Conservation (phyloP, 2,329 filamentous ascomycete species). For the Bimuria novae-zelandiae region DNA sequence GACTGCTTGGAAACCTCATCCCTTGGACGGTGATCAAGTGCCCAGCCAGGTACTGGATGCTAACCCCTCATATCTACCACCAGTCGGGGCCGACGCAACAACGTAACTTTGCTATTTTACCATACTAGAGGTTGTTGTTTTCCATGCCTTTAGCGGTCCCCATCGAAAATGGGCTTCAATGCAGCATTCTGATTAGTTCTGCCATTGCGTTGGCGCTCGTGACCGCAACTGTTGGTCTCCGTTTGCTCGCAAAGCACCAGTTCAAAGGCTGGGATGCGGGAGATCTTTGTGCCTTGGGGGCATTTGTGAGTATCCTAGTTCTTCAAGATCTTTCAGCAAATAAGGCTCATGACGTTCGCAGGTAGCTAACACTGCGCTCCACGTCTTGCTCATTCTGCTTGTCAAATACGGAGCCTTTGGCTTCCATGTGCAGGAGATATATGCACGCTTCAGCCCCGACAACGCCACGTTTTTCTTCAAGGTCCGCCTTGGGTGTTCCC, state of each 20-base stretch:
- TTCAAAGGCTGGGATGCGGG: background rate
- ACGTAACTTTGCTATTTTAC: too few species aligned
- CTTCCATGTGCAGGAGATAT: conserved; percentile 22
- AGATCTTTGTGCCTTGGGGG: background rate
- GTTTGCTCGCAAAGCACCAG: background rate
- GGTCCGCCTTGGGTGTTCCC: conserved; percentile 10
- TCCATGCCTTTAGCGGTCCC: background rate
- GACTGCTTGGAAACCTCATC: too few species aligned
- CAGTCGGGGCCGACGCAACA: too few species aligned
- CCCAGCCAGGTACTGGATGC: too few species aligned
- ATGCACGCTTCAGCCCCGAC: conserved; percentile 19
- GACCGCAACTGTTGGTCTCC: background rate
- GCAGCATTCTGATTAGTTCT: background rate
- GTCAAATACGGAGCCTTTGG: conserved; percentile 27
- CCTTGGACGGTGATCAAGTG: too few species aligned
- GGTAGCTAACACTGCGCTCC: conserved; percentile 19
- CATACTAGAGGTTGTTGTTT: too few species aligned
- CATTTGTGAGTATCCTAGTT: background rate
- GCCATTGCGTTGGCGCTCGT: background rate
- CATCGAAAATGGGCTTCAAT: background rate
- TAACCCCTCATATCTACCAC: too few species aligned
- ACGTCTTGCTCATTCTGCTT: conserved; percentile 20
- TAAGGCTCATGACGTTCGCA: background rate
- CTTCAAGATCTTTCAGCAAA: background rate
- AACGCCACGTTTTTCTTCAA: conserved; percentile 27